Base-by-base conservation (phyloP, 805 yeast species). In the Tetrapisispora phaffii region DNA sequence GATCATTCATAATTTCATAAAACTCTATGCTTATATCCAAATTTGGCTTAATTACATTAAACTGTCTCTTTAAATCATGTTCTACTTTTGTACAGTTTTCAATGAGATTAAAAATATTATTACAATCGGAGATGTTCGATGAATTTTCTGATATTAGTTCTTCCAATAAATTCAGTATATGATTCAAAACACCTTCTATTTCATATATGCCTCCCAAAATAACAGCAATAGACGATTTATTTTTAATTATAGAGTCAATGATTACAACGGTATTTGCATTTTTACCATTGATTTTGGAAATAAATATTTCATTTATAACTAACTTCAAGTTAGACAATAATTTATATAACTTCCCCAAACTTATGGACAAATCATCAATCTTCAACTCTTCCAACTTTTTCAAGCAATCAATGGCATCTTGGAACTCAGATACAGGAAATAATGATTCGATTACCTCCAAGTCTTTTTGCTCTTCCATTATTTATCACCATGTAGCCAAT, bases 1-100 rank as follows among this genome's bases (percentile, higher is more conserved):
- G 69, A 28, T 59, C 57, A 22, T 55, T 53, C 32, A 61, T 64
- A 20, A 75, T 65, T 47, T 75, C 80, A 45, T 65, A 56, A 51
- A 65, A 73, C 47, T 73, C 76, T 13, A 65, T 56, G 1, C 71
- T 61, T 4, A 71, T 57, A 44, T 69, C 75, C 8, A 72, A 55
- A 34, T 57, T 57, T 19, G 56, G 49, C 53, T 69, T 75, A 6
- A 72, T 54, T 33, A 58, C 54, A 21, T 56, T 47, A 52, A 69
- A 68, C 41, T 63, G 57, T 0, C 55, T 50, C 1, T 55, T 43
- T 15, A 66, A 42, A 38, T 55, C 44, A 15, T 58, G 59, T 44
- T 63, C 61, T 20, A 68, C 56, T 12, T 49, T 38, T 47, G 65
- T 67, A 41, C 60, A 56, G 13, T 47, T 55, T 52, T 61, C 72